Base-by-base conservation (phyloP, 2,329 filamentous ascomycete species). In the Xylaria sp. region DNA sequence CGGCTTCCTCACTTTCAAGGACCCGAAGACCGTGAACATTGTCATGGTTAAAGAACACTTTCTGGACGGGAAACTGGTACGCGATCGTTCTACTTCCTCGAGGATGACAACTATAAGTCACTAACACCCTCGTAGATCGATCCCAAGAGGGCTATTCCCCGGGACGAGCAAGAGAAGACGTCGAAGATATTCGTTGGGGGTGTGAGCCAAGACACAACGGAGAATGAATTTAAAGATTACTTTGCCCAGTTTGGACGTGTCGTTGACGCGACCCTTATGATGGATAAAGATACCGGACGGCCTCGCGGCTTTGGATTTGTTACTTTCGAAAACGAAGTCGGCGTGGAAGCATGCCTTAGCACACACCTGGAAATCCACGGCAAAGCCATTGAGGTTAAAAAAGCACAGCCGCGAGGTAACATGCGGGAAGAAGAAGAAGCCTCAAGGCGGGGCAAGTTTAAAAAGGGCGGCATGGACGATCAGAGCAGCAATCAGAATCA, bases 41-140 rank as follows among this genome's bases (percentile, higher is more conserved):
- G 96, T 99, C 72, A 99, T 99, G 96, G 96, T 99, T 71, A 99
- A 99, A 83, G 96, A 99, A 80, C 96, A 99, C 81, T 97, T 95
- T 76, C 88, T 99, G 25, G 96, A 99, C 79, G 96, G 96, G 71
- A 99, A 99, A 82, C 98, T 99, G 81, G 96, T 98, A 88, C 85
- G 93, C 83, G 51, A 25, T 52, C 48, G 67, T 62, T 9, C 15
- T 33, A 28, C 2, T 36, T 25, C 15, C 10, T 25, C 28, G 5
- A 7, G 39, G 49, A 12, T 20, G 6, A 57, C 20, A 48, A 18
- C 10, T n/a, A 25, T n/a, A 28, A 52, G 20, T 56, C 12, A 20
- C 75, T 82, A 67, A 81, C 65, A 23, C 3, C 1, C 8, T 18
- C 23, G 0, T 67, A 98, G 96, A 99, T 99, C 78, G 96, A 99